Percentiles rank a stretch among this genome's conserved stretches.
These are phyloP conservation scores for Allomyces macrogynus DNA, from an alignment of 192 early-diverging fungal genomes.

Conservation along the genomic window DNA sequence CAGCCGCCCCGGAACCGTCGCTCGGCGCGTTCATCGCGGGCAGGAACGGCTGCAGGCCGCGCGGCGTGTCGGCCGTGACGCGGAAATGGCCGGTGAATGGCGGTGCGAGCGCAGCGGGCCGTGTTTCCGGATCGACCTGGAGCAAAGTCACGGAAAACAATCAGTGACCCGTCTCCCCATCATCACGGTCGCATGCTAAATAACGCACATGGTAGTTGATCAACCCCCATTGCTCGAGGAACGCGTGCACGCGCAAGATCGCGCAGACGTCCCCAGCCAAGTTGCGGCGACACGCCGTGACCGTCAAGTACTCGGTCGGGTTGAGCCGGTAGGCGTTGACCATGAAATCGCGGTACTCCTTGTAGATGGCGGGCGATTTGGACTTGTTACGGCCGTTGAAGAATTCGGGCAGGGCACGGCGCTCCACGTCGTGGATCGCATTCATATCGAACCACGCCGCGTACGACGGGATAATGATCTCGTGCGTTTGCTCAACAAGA, in stretches of 20 bases:
- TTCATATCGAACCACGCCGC: conserved; percentile 78
- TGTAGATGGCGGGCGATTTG: conserved; percentile 81
- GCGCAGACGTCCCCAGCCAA: conserved; percentile 96
- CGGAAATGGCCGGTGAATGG: conserved; percentile 93
- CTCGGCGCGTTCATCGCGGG: conserved; percentile 24
- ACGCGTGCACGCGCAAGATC: conserved; percentile 94
- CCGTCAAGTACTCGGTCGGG: conserved; percentile 87
- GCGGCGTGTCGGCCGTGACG: conserved; percentile 84
- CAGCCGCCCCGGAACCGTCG: conserved; percentile 8
- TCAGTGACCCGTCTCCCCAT: too few relatives aligned
- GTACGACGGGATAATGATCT: conserved; percentile 63
- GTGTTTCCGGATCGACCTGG: conserved; percentile 74
- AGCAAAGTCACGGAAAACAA: conserved; percentile 1
- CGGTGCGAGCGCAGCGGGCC: conserved; percentile 85
- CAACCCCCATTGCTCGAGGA: conserved; percentile 97
- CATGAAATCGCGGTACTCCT: conserved; percentile 97
- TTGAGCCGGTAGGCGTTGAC: conserved; percentile 91
- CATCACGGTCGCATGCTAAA: neutral
- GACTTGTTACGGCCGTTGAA: conserved; percentile 80
- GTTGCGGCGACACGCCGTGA: conserved; percentile 90
- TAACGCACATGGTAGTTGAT: conserved; percentile 81
- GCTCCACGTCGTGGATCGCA: conserved; percentile 68
- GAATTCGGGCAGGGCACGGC: conserved; percentile 81
- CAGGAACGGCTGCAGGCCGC: conserved; percentile 74
- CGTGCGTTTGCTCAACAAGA: conserved; percentile 45